Conservation (phyloP, 2,329 filamentous ascomycete species). For the Myotisia sp. region DNA sequence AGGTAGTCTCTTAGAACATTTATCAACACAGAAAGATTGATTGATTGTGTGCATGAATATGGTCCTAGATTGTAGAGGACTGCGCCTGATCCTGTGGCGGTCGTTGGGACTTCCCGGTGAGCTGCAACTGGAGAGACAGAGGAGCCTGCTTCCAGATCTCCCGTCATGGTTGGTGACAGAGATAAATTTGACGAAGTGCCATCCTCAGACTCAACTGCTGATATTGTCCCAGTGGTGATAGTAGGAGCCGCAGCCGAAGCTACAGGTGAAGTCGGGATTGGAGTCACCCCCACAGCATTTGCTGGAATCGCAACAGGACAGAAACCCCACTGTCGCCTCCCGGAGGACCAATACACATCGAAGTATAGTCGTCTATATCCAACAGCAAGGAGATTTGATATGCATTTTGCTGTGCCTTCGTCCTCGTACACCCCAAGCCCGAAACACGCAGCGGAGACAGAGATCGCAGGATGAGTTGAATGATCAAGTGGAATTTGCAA, state of each 20-base stretch:
- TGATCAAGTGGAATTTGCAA: conserved; percentile 49
- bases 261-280: conserved; percentile 3
- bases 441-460: conserved; percentile 47
- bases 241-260: background rate
- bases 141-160: background rate
- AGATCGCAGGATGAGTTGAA: conserved; percentile 43
- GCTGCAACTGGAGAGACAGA: background rate
- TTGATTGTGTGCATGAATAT: conserved; percentile 40
- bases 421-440: conserved; percentile 39
- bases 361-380: conserved; percentile 45
- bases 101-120: conserved; percentile 1
- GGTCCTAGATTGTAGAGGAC: conserved; percentile 37
- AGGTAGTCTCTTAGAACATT: conserved; percentile 41
- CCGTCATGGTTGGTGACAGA: no score
- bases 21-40: conserved; percentile 39
- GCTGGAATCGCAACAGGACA: conserved; percentile 44
- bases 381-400: conserved; percentile 48
- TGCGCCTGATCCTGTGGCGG: conserved; percentile 12
- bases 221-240: conserved; percentile 3
- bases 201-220: background rate
- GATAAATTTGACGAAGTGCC: background rate
- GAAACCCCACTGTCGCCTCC: conserved; percentile 41
- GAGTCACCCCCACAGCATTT: conserved; percentile 14
- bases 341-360: conserved; percentile 51
- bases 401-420: conserved; percentile 38